phyloP scores from a whole-genome alignment of 2,329 filamentous ascomycete species.

The Trichoderma sp. region DNA sequence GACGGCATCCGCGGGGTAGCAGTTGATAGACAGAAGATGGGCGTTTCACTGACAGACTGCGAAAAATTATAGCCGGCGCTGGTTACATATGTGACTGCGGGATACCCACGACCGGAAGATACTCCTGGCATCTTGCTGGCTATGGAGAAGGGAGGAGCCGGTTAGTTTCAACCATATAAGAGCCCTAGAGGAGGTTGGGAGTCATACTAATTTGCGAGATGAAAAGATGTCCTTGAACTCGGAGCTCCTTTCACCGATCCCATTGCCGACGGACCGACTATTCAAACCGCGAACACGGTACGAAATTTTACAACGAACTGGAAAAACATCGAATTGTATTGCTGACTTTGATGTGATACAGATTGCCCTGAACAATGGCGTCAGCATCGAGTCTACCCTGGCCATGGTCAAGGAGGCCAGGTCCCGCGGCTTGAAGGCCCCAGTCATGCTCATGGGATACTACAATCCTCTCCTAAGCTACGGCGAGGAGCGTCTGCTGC shows the following conservation, averaged over 20 bases:
- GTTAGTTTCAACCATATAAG: conserved; percentile 51
- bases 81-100: conserved; percentile 95
- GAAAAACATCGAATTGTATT: background rate
- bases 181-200: background rate
- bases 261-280: conserved; percentile 95
- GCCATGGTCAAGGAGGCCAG: conserved; percentile 84
- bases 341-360: conserved; percentile 33
- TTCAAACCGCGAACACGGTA: conserved; percentile 91
- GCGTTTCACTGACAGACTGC: conserved; percentile 32
- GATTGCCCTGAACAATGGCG: conserved; percentile 82
- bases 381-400: conserved; percentile 78
- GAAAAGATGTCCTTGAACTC: conserved; percentile 83
- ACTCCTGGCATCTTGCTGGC: conserved; percentile 83
- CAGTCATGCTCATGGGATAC: conserved; percentile 96
- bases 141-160: conserved; percentile 90
- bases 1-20: conserved; percentile 18
- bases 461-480: conserved; percentile 96
- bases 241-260: conserved; percentile 97
- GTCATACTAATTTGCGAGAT: background rate
- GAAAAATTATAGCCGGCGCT: conserved; percentile 68
- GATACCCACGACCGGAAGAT: conserved; percentile 80
- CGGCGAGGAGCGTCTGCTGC: conserved; percentile 85
- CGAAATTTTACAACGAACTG: conserved; percentile 30
- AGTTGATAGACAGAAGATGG: background rate
- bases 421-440: conserved; percentile 74